Percentiles rank a stretch among this genome's conserved stretches.
Evolutionary conservation across 1,284 basidiomycete genomes (phyloP).

Genomic region (Cryptococcus sp.): DNA sequence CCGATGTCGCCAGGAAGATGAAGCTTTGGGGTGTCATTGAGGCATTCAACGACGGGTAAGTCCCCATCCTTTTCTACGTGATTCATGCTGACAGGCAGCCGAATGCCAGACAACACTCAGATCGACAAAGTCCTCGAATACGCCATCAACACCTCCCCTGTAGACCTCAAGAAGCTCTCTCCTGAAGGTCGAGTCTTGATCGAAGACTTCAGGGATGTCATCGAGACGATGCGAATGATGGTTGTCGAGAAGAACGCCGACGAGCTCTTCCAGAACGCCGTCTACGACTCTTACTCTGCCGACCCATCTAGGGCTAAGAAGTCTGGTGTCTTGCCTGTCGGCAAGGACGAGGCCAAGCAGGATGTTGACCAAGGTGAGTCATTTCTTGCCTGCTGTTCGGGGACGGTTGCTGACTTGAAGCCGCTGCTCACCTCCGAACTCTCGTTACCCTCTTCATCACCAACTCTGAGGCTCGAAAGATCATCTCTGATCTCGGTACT

Average conservation of each 20-base stretch:
- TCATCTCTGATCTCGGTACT: constrained; percentile 71
- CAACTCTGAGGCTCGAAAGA: constrained; percentile 87
- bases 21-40: constrained; percentile 69
- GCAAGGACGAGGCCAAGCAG: constrained; percentile 56
- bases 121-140: constrained; percentile 69
- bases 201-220: constrained; percentile 54
- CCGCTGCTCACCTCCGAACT: constrained; percentile 77
- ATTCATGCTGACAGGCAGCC: constrained; percentile 31
- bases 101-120: constrained; percentile 73
- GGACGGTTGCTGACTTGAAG: constrained; percentile 46
- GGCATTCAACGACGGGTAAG: constrained; percentile 66
- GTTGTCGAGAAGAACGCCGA: constrained; percentile 79
- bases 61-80: constrained; percentile 1
- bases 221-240: constrained; percentile 55
- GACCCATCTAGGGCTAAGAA: constrained; percentile 52
- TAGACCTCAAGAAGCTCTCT: constrained; percentile 64
- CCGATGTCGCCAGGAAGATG: constrained; percentile 49
- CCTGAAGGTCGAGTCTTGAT: constrained; percentile 71
- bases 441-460: constrained; percentile 76
- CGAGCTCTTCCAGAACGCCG: constrained; percentile 81
- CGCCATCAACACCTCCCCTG: constrained; percentile 62
- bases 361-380: constrained; percentile 60
- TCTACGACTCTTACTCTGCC: constrained; percentile 65
- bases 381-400: background rate
- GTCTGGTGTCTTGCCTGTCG: constrained; percentile 52